Base-by-base conservation (phyloP, 345 rosid species). In the Aethionema arabicum region DNA sequence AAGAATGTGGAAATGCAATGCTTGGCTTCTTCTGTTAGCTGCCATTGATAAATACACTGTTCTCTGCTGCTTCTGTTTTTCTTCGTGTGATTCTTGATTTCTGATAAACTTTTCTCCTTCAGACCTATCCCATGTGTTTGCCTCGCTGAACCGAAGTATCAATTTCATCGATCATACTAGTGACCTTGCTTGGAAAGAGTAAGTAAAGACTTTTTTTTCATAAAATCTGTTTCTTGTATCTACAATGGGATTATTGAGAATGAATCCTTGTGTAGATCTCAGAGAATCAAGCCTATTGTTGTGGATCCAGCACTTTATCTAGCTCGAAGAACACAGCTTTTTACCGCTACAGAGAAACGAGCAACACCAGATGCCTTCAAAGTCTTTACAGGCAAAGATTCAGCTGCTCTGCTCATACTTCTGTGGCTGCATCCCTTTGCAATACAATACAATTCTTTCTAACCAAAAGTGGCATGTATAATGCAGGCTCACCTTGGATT, bases 171-270 rank as follows among this genome's bases (percentile, higher is more conserved):
- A 88, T 70, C 99, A 95, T 46, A 90, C 92, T 73, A 76, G 95
- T 74, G 95, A 95, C 70, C 91, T 95, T 65, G 90, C 96, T 46
- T 95, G 99, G 99, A 95, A 95, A 85, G 99, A 88, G 99, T 95
- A 83, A 59, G 96, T 68, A 37, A 63, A 64, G n/a, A 51, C 5
- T 35, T 48, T 59, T 49, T 13, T 4, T 49, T 63, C 3, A 39
- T 12, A 7, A n/a, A 4, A 30, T 39, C 33, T 31, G 27, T 52
- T 13, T 14, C 7, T 27, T 13, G 8, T 6, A 38, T 16, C 11
- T 67, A 10, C 6, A 10, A 52, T 62, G 10, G 4, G 21, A 44
- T n/a, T 65, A 6, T 42, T 60, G 33, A 58, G 65, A 11, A 29
- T 72, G 58, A 5, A 6, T 57, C 44, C 63, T 66, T 68, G 10